These are phyloP conservation scores for Rhamnella rubrinervis DNA, from an alignment of 331 rosid species.

Conservation along the genomic window DNA sequence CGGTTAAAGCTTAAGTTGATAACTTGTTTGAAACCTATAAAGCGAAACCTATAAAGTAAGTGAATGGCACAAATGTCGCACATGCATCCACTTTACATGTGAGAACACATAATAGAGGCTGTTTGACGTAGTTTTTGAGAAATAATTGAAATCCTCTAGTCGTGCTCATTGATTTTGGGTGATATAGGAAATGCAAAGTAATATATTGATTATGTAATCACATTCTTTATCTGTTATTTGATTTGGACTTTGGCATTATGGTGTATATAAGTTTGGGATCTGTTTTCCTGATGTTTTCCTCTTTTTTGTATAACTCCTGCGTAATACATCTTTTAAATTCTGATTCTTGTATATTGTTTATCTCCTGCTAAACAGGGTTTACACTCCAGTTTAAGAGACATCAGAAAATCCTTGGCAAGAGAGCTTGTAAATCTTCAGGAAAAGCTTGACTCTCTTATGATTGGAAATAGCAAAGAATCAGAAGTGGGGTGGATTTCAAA, in stretches of 20 bases:
- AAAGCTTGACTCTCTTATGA: slow-evolving; percentile 49
- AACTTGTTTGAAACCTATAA: too few relatives aligned
- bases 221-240: not conserved
- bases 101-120: too few relatives aligned
- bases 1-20: not conserved
- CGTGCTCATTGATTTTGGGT: too few relatives aligned
- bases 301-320: too few relatives aligned
- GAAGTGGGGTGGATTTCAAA: slow-evolving; percentile 2
- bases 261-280: not conserved
- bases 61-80: too few relatives aligned
- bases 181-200: not conserved
- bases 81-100: too few relatives aligned
- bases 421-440: slow-evolving; percentile 74
- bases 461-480: slow-evolving; percentile 24
- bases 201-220: not conserved
- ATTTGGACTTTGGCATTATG: not conserved
- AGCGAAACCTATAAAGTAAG: too few relatives aligned
- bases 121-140: too few relatives aligned
- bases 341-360: not conserved
- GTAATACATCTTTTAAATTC: not conserved
- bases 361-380: slow-evolving; percentile 50
- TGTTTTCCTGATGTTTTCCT: not conserved
- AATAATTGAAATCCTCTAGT: too few relatives aligned
- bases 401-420: slow-evolving; percentile 76
- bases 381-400: slow-evolving; percentile 61